phyloP scores from a whole-genome alignment of 352 stramenopile species.

The Globisporangium middletonii region DNA sequence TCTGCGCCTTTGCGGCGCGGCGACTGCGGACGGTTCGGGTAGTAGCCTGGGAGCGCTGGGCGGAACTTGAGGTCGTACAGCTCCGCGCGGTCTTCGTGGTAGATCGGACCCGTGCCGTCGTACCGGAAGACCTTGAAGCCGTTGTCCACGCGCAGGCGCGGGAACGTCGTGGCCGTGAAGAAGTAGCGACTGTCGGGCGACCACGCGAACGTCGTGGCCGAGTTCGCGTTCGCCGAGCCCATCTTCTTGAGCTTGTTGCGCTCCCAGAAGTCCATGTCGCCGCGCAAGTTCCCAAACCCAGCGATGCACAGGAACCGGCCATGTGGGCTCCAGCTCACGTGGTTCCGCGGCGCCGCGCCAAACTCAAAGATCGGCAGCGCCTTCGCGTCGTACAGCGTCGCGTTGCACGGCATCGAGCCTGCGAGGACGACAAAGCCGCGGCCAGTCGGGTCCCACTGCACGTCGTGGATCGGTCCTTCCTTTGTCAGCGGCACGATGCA shows the following conservation, averaged over 20 bases:
- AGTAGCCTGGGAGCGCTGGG: constrained; percentile 63
- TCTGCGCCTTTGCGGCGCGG: constrained; percentile 66
- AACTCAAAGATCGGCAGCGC: constrained; percentile 95
- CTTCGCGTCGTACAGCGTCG: constrained; percentile 96
- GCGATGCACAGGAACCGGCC: constrained; percentile 94
- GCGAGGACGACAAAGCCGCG: constrained; percentile 94
- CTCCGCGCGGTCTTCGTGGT: constrained; percentile 75
- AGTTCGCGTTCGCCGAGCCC: constrained; percentile 76
- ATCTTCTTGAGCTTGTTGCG: constrained; percentile 96
- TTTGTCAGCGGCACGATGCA: constrained; percentile 88
- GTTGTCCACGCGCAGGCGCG: constrained; percentile 99
- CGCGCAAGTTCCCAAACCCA: constrained; percentile 96
- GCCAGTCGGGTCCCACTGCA: constrained; percentile 91
- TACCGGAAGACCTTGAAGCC: constrained; percentile 96
- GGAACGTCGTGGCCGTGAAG: constrained; percentile 93
- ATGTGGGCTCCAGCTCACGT: constrained; percentile 93
- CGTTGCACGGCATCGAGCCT: constrained; percentile 92
- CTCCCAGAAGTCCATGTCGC: constrained; percentile 95
- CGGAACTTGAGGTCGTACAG: constrained; percentile 88
- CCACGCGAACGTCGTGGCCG: constrained; percentile 85
- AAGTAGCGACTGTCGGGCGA: constrained; percentile 95
- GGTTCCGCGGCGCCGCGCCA: constrained; percentile 93
- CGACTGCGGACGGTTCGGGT: constrained; percentile 86
- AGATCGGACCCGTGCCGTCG: constrained; percentile 89
- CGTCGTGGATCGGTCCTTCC: constrained; percentile 91